Percentiles rank a stretch among this genome's conserved stretches.
phyloP scores from a whole-genome alignment of 306 rosid species.

The Abrus pulchellus region DNA sequence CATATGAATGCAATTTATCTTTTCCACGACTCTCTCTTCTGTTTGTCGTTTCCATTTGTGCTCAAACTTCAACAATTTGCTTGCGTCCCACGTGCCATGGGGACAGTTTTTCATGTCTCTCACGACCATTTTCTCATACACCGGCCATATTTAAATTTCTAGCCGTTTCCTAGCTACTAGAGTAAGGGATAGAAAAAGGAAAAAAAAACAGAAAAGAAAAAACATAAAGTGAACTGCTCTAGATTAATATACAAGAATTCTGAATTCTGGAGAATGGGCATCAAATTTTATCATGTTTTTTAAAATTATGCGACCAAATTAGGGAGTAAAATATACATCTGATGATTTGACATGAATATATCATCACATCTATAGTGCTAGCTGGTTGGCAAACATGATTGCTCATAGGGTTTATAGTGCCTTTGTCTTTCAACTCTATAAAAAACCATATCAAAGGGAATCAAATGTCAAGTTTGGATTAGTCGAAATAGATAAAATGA shows the following conservation, averaged over 20 bases:
- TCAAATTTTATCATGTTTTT: neutral
- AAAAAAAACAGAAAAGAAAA: neutral
- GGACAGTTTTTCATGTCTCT: slow-evolving; percentile 34
- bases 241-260: neutral
- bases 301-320: slow-evolving; percentile 7
- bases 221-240: slow-evolving; percentile 38
- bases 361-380: slow-evolving; percentile 15
- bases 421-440: neutral
- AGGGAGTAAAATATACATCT: slow-evolving; percentile 25
- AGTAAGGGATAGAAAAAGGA: no score
- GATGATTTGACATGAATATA: slow-evolving; percentile 1
- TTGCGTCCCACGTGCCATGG: slow-evolving; percentile 44
- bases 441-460: neutral
- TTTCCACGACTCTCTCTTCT: slow-evolving; percentile 9
- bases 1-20: neutral
- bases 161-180: no score
- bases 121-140: neutral
- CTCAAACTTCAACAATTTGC: neutral
- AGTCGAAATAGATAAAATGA: neutral
- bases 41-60: slow-evolving; percentile 14
- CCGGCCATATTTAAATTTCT: neutral
- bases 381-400: slow-evolving; percentile 33
- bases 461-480: slow-evolving; percentile 4
- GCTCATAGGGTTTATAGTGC: slow-evolving; percentile 11
- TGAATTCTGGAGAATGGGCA: neutral